Base-by-base conservation (phyloP, 2,329 filamentous ascomycete genomes). In the Ambrosiella cleistominuta region DNA sequence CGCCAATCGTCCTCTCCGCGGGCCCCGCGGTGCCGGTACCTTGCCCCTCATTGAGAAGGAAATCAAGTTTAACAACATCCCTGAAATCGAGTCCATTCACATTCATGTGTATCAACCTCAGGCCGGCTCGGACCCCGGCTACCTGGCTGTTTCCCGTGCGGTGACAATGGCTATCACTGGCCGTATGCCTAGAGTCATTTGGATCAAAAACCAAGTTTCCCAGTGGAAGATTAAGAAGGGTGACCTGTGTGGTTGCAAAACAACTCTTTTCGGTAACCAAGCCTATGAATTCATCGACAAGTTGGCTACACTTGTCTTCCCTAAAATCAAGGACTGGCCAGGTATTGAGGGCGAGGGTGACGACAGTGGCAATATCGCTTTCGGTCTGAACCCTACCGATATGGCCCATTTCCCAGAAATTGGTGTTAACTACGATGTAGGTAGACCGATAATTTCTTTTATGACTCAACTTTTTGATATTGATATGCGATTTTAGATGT, bases 301-400 rank as follows among this genome's bases (percentile, higher is more conserved):
- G 74, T 75, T 89, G 64, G 76, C 97, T 58, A 88, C 95, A 68
- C 75, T 97, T 7, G 90, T 98, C 5, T 77, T 97, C 68, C 93
- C 93, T 44, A 86, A 83, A 67, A 94, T 98, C 71, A 98, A 97
- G 76, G 93, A 98, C 65, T 98, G 88, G 86, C 81, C 80, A 58
- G 93, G 93, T 51, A 61, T 59, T 40, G 17, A 27, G 54, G 69
- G 66, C 49, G 87, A 87, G 44, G 93, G 93, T 66, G 93, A 98
- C 69, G 83, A 82, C 66, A 84, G 85, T 62, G 93, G 93, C 42
- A 96, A 97, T 69, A 77, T 98, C 64, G 78, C 77, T 8, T 91
- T 90, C 69, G 93, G 93, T 64, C 75, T 98, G 65, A 77, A 77
- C 12, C 76, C 83, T 4, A 83, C 88, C 60, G 81, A 85, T 64